Evolutionary conservation across 75 land plant species (phyloP), one percentile per base, ranked within the genome.

Genomic region (Larix kaempferi): DNA sequence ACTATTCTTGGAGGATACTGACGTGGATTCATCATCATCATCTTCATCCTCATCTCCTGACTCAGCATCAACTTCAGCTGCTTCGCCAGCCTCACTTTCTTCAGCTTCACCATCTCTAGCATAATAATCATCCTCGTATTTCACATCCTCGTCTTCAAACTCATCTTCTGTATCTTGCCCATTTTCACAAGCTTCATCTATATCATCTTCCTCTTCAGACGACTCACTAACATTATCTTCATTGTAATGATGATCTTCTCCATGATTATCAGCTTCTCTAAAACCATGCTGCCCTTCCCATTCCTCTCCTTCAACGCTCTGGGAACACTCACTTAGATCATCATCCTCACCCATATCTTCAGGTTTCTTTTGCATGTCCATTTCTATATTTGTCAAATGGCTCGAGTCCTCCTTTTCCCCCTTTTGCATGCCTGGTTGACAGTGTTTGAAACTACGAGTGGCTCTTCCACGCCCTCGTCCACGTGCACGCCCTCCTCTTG

Each of bases 401-500:
- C 37, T 82, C 0, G 79, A 27, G 19, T 83, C 72, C 52, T 82
- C 61, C 72, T 76, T 81, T 71, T 76, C 57, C 67, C 56, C 75
- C 58, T 63, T 82, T 58, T 49, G 57, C 22, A 76, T 37, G 13
- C 71, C 77, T 21, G 60, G 29, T 56, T 80, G 82, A 59, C 80
- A 73, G 0, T 69, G 77, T 55, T 77, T 74, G 19, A 57, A 75
- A 63, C 83, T 57, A 27, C 81, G 6, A 49, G 71, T 49, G 14
- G 56, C 83, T 13, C 82, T 80, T 22, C 88, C 83, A 23, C 78
- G 84, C 4, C 90, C 89, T 21, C 90, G 84, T 25, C 81, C 75
- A 57, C 83, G 61, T 10, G 60, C 78, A 39, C 85, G 66, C 6
- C 84, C 84, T 57, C 77, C 73, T 59, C 79, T 80, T 67, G 84